phyloP scores from a whole-genome alignment of 2,329 filamentous ascomycete species.

The Diaporthe longicolla region DNA sequence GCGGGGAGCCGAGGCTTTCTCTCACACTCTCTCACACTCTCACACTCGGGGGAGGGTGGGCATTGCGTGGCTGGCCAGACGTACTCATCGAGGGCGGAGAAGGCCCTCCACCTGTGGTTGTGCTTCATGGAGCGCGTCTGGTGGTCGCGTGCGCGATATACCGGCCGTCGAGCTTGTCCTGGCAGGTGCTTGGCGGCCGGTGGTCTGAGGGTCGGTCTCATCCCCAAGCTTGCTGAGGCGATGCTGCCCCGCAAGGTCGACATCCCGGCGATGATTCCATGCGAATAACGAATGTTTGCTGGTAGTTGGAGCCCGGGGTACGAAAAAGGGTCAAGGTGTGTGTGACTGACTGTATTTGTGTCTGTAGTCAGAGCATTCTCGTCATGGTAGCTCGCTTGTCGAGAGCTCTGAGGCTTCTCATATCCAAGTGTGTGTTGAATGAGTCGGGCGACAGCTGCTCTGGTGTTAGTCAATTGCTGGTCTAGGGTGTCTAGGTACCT shows the following conservation, averaged over 20 bases:
- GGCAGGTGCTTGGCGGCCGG: constrained; percentile 15
- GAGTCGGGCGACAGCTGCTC: constrained; percentile 15
- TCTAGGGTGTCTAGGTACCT: too few relatives aligned
- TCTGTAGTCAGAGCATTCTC: neutral
- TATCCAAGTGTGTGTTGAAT: neutral
- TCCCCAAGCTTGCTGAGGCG: constrained; percentile 34
- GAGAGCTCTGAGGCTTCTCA: neutral
- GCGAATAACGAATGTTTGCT: constrained; percentile 27
- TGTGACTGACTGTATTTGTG: too few relatives aligned
- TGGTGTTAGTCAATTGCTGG: constrained; percentile 3
- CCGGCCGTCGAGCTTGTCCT: constrained; percentile 35
- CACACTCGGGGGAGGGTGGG: constrained; percentile 16
- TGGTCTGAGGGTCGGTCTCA: constrained; percentile 14
- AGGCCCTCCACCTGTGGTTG: constrained; percentile 70
- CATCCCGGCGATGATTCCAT: constrained; percentile 41
- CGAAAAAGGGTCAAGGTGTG: neutral
- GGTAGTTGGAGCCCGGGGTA: neutral
- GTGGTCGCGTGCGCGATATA: constrained; percentile 32
- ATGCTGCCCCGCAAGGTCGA: constrained; percentile 39
- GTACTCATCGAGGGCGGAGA: constrained; percentile 76
- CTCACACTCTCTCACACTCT: neutral
- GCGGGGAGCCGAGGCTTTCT: constrained; percentile 37
- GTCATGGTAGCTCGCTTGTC: neutral
- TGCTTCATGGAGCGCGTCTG: constrained; percentile 45
- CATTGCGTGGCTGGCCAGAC: constrained; percentile 46